Percentiles rank a stretch among this genome's conserved stretches.
Evolutionary conservation across 768 basidiomycete genomes (phyloP).

Genomic region (Lactarius hengduanensis): DNA sequence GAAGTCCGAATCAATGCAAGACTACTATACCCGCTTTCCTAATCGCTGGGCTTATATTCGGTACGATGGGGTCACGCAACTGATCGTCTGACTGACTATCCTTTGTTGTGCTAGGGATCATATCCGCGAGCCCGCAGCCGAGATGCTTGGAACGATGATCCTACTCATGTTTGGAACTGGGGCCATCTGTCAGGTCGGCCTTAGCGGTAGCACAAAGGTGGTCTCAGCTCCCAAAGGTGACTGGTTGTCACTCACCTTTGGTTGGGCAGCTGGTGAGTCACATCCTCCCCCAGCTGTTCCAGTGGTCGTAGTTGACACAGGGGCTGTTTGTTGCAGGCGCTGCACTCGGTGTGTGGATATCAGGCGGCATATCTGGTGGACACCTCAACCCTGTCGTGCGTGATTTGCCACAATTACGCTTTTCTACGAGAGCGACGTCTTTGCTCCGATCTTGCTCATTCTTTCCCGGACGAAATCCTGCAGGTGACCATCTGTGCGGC

Average conservation of each 20-base stretch:
- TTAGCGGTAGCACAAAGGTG: constrained; percentile 20
- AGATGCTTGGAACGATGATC: constrained; percentile 19
- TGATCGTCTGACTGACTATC: not conserved
- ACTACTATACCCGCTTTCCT: constrained; percentile 12
- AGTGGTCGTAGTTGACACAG: not conserved
- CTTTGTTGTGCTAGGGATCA: not conserved
- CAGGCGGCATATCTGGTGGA: constrained; percentile 67
- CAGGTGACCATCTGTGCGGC: constrained; percentile 70
- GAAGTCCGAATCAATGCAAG: constrained; percentile 5
- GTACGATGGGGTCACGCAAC: not conserved
- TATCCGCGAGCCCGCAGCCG: constrained; percentile 21
- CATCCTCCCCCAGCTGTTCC: not conserved
- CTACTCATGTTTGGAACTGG: constrained; percentile 20
- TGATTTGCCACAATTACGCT: not conserved
- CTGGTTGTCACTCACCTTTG: constrained; percentile 24
- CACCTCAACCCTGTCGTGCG: constrained; percentile 45
- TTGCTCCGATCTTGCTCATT: not conserved
- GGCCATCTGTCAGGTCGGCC: constrained; percentile 22
- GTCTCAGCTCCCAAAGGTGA: constrained; percentile 28
- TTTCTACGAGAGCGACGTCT: no score
- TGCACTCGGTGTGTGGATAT: constrained; percentile 66
- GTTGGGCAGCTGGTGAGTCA: constrained; percentile 27
- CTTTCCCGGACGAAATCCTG: not conserved
- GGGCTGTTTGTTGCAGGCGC: constrained; percentile 38
- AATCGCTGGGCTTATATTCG: constrained; percentile 9